Base-by-base conservation (phyloP, 495 filamentous ascomycete genomes). In the Hypoxylon perforatum region DNA sequence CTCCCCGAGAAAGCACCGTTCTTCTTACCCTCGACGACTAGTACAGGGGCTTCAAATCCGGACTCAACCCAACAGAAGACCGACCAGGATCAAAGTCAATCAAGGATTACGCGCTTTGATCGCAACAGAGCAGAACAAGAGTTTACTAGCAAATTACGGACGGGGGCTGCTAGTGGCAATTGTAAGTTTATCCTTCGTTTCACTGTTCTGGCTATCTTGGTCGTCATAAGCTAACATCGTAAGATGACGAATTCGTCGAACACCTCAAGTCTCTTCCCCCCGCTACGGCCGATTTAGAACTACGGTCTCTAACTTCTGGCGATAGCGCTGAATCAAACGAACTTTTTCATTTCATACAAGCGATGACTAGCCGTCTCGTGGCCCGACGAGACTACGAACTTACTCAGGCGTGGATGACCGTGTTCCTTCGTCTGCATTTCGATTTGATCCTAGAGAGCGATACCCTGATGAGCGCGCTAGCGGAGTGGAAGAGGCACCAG, bases 351-450 rank as follows among this genome's bases (percentile, higher is more conserved):
- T 97, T 99, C 68, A 87, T 98, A 33, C 55, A 75, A 8, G 92
- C 93, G 4, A 78, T 99, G 45, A 94, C 91, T 0, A 78, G 76
- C 57, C 83, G 90, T 14, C 79, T 98, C 22, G 76, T 77, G 17
- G 78, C 83, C 39, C 85, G 85, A 57, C 84, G 82, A 42, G 95
- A 99, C 78, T 99, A 94, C 75, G 95, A 99, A 73, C 83, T 99
- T 47, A 89, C 92, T 39, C 93, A 97, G 77, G 92, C 92, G 9
- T 99, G 96, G 95, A 97, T 99, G 91, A 86, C 88, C 14, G 93
- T 97, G 0, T 95, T 97, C 68, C 69, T 99, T 55, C 85, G 88
- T 49, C 74, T 94, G 35, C 93, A 97, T 77, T 81, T 80, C 52
- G 82, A 84, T 67, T 39, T 80, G 41, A 75, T 83, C 57, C 79